Base-by-base conservation (phyloP, 1,139 yeast genomes). In the Scheffersomyces segobiensis region DNA sequence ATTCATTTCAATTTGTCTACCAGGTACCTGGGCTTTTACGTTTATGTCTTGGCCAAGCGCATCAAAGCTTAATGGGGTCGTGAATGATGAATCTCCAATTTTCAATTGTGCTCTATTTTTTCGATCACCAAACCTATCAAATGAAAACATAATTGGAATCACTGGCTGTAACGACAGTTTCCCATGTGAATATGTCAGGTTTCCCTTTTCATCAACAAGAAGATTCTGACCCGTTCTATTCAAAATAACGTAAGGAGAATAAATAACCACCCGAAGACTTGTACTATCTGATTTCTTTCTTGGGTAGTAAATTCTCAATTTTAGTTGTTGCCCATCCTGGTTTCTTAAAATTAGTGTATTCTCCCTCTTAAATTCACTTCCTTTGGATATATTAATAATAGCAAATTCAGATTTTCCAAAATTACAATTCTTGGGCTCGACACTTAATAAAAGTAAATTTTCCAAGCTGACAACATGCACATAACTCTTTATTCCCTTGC, bases 21-120 rank as follows among this genome's bases (percentile, higher is more conserved):
- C 86, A 51, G 80, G 79, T 0, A 88, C 67, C 53, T 85, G 87
- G 52, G 92, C 82, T 8, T 79, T 79, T 2, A 89, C 82, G 57
- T 92, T 96, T 52, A 84, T 82, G 0, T 87, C 79, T 64, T 92
- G 96, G 0, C 99, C 99, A 59, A 95, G 83, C 2, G 97, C 96
- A 70, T 93, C 98, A 67, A 95, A 87, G 71, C 97, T 89, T 53
- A 92, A 78, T 0, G 93, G 91, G 0, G 78, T 72, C 60, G 97
- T 90, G 87, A 91, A 85, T n/a, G 79, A 78, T 0, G 97, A 89
- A 57, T 90, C 91, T 2, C 84, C 91, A 46, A 91, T 79, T 60
- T 83, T 82, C 14, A 93, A 67, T n/a, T 82, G 71, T 0, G 96
- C 97, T 60, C 97, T 80, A 65, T 89, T 89, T 53, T 81, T 83